These are phyloP conservation scores for Termitomyces heimii DNA, from an alignment of 768 basidiomycete genomes.

Conservation along the genomic window DNA sequence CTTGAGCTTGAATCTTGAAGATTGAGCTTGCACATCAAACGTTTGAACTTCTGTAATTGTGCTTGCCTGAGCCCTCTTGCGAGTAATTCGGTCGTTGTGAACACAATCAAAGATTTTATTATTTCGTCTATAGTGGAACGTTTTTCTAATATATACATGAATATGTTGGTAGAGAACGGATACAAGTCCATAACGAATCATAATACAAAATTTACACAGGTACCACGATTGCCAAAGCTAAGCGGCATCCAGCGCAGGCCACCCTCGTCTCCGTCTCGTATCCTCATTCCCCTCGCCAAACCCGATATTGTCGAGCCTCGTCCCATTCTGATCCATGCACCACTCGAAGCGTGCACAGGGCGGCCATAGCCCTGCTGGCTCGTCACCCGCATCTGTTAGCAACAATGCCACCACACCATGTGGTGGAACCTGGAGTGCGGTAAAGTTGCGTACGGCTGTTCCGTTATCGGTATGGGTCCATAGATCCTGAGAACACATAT, in stretches of 20 bases:
- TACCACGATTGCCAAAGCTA: neutral
- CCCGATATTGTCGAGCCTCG: slow-evolving; percentile 19
- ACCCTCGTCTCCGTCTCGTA: slow-evolving; percentile 1
- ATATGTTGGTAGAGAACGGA: neutral
- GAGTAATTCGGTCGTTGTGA: too few species aligned
- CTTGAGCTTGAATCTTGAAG: too few species aligned
- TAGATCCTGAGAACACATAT: slow-evolving; percentile 43
- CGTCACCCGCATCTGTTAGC: slow-evolving; percentile 60
- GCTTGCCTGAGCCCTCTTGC: too few species aligned
- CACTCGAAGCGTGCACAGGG: slow-evolving; percentile 52
- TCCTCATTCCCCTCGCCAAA: slow-evolving; percentile 8
- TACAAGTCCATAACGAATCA: neutral
- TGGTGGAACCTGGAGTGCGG: slow-evolving; percentile 45
- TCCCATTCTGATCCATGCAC: slow-evolving; percentile 61
- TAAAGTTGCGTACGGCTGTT: slow-evolving; percentile 57
- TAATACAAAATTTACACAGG: neutral
- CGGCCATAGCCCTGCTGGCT: slow-evolving; percentile 52
- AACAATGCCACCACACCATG: slow-evolving; percentile 69
- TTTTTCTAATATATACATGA: neutral
- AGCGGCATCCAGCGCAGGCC: neutral
- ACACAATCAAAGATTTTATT: neutral
- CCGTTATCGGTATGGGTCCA: slow-evolving; percentile 73
- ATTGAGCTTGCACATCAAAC: too few species aligned
- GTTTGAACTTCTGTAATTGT: too few species aligned
- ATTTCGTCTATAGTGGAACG: neutral